These are phyloP conservation scores for Casuarina cunninghamiana DNA, from an alignment of 306 rosid genomes.

Conservation along the genomic window DNA sequence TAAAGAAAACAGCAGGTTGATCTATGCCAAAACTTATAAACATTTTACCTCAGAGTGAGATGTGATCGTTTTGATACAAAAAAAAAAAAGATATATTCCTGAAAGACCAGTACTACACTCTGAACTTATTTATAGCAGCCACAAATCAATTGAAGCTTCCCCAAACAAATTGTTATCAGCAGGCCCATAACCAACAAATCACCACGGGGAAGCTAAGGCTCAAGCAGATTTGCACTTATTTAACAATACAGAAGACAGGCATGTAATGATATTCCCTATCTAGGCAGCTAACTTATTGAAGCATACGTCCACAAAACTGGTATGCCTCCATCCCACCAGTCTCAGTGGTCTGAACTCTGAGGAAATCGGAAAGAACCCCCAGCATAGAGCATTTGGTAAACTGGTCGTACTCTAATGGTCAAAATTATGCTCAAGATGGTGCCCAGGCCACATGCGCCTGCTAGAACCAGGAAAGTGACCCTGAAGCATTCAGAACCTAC, in stretches of 20 bases:
- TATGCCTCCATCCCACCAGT: background rate
- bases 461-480: slow-evolving; percentile 67
- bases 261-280: slow-evolving; percentile 11
- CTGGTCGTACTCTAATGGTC: slow-evolving; percentile 66
- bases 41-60: background rate
- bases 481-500: slow-evolving; percentile 73
- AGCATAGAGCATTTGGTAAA: slow-evolving; percentile 70
- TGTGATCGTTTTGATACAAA: slow-evolving; percentile 6
- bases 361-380: slow-evolving; percentile 60
- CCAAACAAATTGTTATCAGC: slow-evolving; percentile 4
- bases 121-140: background rate
- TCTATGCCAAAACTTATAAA: background rate
- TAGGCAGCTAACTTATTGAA: slow-evolving; percentile 9
- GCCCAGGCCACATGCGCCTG: slow-evolving; percentile 64
- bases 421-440: slow-evolving; percentile 62
- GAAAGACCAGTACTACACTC: background rate
- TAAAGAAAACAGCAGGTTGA: background rate
- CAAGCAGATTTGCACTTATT: slow-evolving; percentile 8
- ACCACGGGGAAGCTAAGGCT: background rate
- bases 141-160: slow-evolving; percentile 1
- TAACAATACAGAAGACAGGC: background rate
- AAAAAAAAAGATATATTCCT: background rate
- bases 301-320: slow-evolving; percentile 1
- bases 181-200: slow-evolving; percentile 7
- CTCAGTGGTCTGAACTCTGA: slow-evolving; percentile 33